Conservation (phyloP, 2,329 filamentous ascomycete genomes). For the Ceratocystis destructans region DNA sequence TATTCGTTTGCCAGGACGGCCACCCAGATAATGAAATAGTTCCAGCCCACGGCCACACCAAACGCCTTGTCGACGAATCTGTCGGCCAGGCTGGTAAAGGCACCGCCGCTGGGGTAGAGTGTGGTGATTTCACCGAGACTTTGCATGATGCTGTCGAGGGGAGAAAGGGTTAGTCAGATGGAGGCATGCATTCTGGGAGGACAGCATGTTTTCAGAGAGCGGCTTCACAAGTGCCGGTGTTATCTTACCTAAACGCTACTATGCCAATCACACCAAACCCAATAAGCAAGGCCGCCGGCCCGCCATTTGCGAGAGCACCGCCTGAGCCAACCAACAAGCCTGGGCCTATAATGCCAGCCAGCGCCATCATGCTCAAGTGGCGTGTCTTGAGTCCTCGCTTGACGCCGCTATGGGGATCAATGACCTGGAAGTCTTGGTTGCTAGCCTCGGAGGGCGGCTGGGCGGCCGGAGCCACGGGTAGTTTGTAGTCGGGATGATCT, state of each 20-base stretch:
- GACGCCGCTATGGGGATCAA: constrained; percentile 50
- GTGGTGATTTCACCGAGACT: constrained; percentile 62
- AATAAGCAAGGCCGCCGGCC: constrained; percentile 58
- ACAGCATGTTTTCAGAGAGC: too few species aligned
- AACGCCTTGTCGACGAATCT: constrained; percentile 59
- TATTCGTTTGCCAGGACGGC: constrained; percentile 53
- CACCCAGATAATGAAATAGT: constrained; percentile 56
- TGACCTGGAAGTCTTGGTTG: constrained; percentile 31
- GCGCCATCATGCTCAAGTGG: constrained; percentile 52
- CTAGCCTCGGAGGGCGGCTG: constrained; percentile 27
- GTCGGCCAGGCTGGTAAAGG: constrained; percentile 56
- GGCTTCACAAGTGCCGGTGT: too few species aligned
- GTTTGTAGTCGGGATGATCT: constrained; percentile 10
- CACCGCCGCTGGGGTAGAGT: constrained; percentile 55
- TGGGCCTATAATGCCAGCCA: constrained; percentile 52
- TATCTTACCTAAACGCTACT: constrained; percentile 19
- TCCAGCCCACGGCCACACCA: constrained; percentile 56
- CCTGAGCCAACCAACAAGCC: constrained; percentile 60
- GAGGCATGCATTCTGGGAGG: too few species aligned
- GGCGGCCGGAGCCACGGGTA: background rate
- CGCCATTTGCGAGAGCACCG: constrained; percentile 52
- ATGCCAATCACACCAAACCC: constrained; percentile 56
- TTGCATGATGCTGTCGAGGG: constrained; percentile 44
- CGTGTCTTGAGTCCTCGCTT: constrained; percentile 56
- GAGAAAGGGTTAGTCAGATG: background rate